Evolutionary conservation across 768 basidiomycete species (phyloP), one percentile per base, ranked within the genome.

Genomic region (Cystofilobasidium capitatum): DNA sequence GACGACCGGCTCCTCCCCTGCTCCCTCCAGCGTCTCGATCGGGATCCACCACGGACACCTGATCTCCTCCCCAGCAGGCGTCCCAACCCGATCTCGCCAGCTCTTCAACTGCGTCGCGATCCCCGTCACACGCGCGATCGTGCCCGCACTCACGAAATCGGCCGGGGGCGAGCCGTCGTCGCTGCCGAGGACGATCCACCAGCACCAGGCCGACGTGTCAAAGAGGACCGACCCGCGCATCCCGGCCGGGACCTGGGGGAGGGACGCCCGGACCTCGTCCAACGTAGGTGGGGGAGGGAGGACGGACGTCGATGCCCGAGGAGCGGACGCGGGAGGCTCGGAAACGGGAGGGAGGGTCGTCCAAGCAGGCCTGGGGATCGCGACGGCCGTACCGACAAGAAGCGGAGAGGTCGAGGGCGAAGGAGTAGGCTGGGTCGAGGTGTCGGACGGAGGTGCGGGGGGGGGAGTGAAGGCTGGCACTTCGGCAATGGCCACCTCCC

Each of bases 141-240:
- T 29, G 1, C 55, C 64, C 26, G 17, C 36, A 13, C 6, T 6
- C 9, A 33, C 37, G n/a, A 68, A 37, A 2, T 36, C 12, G 1
- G 17, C 22, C 14, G 20, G 20, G 3, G 59, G 36, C 2, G 22
- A 35, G 16, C 7, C 9, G 14, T 60, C 66, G 22, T 57, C 36
- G 3, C 66, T 61, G 5, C 35, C 39, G 9, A 47, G 54, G 31
- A 62, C 61, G 22, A 63, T 26, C 66, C 66, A 68, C 66, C 66
- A 68, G 3, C 26, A 29, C 47, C 61, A 57, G 17, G 35, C 31
- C 9, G 3, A 31, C 36, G 66, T 51, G 35, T 55, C 61, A 10
- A 68, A 68, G 31, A 68, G 17, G 44, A 55, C 61, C n/a, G 66
- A 20, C 31, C 66, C 66, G 3, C 3, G 5, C 26, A 31, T 39